These are phyloP conservation scores for Aureobasidium sp. DNA, from an alignment of 2,329 filamentous ascomycete species.

Conservation along the genomic window DNA sequence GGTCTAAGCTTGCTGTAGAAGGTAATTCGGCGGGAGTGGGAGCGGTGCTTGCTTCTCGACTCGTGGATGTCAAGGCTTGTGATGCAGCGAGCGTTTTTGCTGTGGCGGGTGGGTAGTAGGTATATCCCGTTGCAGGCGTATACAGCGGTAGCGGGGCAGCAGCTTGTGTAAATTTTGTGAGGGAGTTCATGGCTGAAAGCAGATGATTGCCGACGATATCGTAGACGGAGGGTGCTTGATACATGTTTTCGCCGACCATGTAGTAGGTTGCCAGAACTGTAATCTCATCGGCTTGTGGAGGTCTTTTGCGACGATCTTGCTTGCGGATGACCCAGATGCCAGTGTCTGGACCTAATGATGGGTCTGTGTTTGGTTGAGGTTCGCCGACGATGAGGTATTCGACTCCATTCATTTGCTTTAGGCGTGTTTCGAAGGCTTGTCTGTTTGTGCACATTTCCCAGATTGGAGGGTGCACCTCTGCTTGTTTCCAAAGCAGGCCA, in stretches of 20 bases:
- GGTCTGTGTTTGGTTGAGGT: constrained; percentile 50
- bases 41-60: constrained; percentile 49
- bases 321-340: constrained; percentile 69
- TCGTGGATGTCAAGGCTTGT: constrained; percentile 43
- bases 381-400: constrained; percentile 68
- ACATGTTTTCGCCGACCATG: constrained; percentile 65
- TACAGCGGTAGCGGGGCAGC: constrained; percentile 62
- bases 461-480: constrained; percentile 53
- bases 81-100: constrained; percentile 36
- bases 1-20: background rate
- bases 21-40: constrained; percentile 23
- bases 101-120: constrained; percentile 54
- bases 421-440: constrained; percentile 59
- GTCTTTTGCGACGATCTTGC: constrained; percentile 51
- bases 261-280: constrained; percentile 65
- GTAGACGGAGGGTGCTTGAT: constrained; percentile 67
- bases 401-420: constrained; percentile 61
- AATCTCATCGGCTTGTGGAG: constrained; percentile 52
- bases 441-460: constrained; percentile 60
- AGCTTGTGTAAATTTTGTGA: constrained; percentile 61
- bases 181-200: constrained; percentile 61
- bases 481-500: constrained; percentile 59
- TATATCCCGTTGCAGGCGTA: constrained; percentile 65
- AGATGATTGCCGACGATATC: constrained; percentile 59
- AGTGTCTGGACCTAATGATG: constrained; percentile 37